Base-by-base conservation (phyloP, 768 basidiomycete species). In the Strobilomyces confusus region DNA sequence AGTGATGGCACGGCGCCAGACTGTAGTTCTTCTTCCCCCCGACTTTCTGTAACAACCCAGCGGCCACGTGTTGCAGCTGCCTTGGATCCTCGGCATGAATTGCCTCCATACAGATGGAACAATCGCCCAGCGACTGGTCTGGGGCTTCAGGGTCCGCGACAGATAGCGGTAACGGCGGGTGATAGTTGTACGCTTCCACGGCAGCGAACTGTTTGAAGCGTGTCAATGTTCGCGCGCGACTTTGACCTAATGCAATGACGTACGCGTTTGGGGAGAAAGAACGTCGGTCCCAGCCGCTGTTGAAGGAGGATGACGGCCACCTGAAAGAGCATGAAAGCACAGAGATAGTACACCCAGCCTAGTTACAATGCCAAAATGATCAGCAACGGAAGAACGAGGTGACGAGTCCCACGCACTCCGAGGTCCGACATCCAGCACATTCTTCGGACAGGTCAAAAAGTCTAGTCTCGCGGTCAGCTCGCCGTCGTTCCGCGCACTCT, bases 21-120 rank as follows among this genome's bases (percentile, higher is more conserved):
- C 92, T 92, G 59, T 94, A 95, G 50, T 72, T 79, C 67, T 85
- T 84, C 59, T 84, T 76, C 48, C 68, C 68, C 9, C 65, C 68
- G 25, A 69, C 68, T 22, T 66, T 69, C 11, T 65, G 69, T 14
- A 69, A 54, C 33, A 84, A 63, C 23, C 77, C 71, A n/a, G 65
- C 67, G 19, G 70, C 63, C 19, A 70, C 66, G 37, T 68, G 69
- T 22, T 63, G 72, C 20, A 70, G 61, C 9, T 68, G 73, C 41
- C 73, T 62, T 7, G 70, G 63, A 41, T 77, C 72, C 41, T 83
- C 79, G 23, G 80, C 66, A 37, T 80, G 63, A 57, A 95, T 94
- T 5, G 83, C 79, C 53, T 95, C 93, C 91, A 95, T 94, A 63
- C 93, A 95, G 48, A 97, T 95, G 7, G 91, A 82, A 61, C 93